Percentiles rank a stretch among this genome's conserved stretches.
phyloP scores from a whole-genome alignment of 1,284 basidiomycete genomes.

The Naganishia liquefaciens region DNA sequence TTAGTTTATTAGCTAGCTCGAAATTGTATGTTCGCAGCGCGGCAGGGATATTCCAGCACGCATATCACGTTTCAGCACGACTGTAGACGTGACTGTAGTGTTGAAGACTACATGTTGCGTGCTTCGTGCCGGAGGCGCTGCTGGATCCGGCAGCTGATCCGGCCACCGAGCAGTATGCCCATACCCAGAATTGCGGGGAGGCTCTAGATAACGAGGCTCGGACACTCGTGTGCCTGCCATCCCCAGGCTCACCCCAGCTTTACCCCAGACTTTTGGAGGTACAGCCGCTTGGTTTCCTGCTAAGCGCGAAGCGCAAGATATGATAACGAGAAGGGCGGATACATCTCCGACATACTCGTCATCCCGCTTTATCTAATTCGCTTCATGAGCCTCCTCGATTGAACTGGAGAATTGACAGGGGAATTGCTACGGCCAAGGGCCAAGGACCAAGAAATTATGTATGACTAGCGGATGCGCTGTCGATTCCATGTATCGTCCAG shows the following conservation, averaged over 20 bases:
- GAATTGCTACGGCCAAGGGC: not conserved
- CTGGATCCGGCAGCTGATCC: not conserved
- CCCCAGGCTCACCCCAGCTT: not conserved
- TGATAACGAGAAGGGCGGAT: constrained; percentile 12
- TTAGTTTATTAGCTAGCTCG: no score
- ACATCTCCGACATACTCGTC: not conserved
- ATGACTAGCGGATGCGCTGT: no score
- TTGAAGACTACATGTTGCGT: constrained; percentile 2
- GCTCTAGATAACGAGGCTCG: constrained; percentile 16
- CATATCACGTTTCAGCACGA: constrained; percentile 10
- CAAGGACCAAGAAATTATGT: no score
- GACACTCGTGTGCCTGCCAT: not conserved
- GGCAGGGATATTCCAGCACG: not conserved
- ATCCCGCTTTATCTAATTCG: not conserved
- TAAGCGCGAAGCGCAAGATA: not conserved
- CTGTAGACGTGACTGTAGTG: not conserved
- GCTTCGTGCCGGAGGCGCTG: constrained; percentile 20
- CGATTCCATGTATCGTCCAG: no score
- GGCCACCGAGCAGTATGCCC: not conserved
- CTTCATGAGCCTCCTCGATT: no score
- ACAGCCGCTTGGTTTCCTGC: not conserved
- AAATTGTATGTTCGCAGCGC: not conserved
- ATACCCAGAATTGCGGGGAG: constrained; percentile 3
- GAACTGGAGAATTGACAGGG: no score
- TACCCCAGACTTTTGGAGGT: not conserved